Evolutionary conservation across 2,329 filamentous ascomycete species (phyloP), one percentile per base, ranked within the genome.

Genomic region (Penicillium sp.): DNA sequence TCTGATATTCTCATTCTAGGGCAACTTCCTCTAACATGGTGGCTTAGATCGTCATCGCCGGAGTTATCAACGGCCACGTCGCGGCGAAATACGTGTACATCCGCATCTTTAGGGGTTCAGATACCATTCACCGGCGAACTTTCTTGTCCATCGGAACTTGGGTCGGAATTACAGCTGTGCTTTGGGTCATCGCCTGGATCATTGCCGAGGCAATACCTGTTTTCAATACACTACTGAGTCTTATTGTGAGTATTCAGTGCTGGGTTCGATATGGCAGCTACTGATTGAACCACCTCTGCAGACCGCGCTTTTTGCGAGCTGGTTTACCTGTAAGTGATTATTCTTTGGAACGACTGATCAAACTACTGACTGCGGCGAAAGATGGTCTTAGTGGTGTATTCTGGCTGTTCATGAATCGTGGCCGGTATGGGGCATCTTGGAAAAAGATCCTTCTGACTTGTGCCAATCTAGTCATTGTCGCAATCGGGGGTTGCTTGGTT

Each of bases 181-280:
- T 80, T 16, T 87, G 83, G 79, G 56, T 79, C 2, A 54, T 85
- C 13, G 80, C 82, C 1, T 86, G 81, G 75, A 62, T 88, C 42
- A 82, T 89, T 49, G 82, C 85, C 4, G 80, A 85, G 64, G 80
- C 81, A 0, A 82, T 88, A 3, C 86, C 86, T 1, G 79, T 82
- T 37, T 89, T 88, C 71, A 81, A 80, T 58, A 75, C 81, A 36
- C 70, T 88, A 7, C 69, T 88, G 13, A 80, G 79, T 3, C 69
- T 88, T 27, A 79, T 87, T 56, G 53, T 64, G 59, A 36, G 52
- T 49, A 10, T 45, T 8, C 13, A 46, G 29, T 4, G 13, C 8
- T 0, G 3, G 16, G 7, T 12, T 9, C 16, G 12, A 30, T 9
- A 1, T 14, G 8, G 38, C 16, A 46, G 6, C 3, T n/a, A 36